These are phyloP conservation scores for Cicer chorassanicum DNA, from an alignment of 306 rosid genomes.

Conservation along the genomic window DNA sequence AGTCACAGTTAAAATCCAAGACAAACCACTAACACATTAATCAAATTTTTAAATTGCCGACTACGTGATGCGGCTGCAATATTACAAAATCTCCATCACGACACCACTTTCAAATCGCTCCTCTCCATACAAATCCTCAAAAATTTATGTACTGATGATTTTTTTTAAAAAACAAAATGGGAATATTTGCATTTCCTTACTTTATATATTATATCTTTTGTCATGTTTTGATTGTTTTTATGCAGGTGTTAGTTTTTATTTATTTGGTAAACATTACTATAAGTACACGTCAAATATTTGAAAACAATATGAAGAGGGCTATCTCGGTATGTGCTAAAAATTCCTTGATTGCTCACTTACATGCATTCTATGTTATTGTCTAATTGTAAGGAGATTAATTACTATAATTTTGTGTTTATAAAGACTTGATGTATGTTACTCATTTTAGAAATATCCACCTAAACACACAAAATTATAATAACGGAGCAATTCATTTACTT, in stretches of 20 bases:
- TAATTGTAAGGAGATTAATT: neutral
- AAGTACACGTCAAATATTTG: neutral
- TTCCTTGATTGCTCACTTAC: neutral
- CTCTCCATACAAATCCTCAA: too few species aligned
- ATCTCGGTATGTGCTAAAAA: slow-evolving; percentile 23
- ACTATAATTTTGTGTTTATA: neutral
- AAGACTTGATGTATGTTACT: neutral
- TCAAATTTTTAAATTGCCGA: too few species aligned
- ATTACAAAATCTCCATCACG: too few species aligned
- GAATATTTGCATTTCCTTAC: neutral
- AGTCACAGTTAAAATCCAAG: neutral
- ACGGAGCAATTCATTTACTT: neutral
- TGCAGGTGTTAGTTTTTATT: slow-evolving; percentile 19
- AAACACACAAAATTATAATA: neutral
- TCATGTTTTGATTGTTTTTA: slow-evolving; percentile 6
- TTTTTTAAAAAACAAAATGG: too few species aligned
- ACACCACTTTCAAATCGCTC: too few species aligned
- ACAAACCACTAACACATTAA: neutral
- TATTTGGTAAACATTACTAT: neutral
- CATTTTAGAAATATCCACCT: neutral
- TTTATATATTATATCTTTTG: neutral
- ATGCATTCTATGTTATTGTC: neutral
- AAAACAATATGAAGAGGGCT: slow-evolving; percentile 39
- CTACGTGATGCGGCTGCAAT: too few species aligned
- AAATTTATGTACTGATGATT: too few species aligned